These are phyloP conservation scores for Neonectria faginata DNA, from an alignment of 2,329 filamentous ascomycete genomes.

Conservation along the genomic window DNA sequence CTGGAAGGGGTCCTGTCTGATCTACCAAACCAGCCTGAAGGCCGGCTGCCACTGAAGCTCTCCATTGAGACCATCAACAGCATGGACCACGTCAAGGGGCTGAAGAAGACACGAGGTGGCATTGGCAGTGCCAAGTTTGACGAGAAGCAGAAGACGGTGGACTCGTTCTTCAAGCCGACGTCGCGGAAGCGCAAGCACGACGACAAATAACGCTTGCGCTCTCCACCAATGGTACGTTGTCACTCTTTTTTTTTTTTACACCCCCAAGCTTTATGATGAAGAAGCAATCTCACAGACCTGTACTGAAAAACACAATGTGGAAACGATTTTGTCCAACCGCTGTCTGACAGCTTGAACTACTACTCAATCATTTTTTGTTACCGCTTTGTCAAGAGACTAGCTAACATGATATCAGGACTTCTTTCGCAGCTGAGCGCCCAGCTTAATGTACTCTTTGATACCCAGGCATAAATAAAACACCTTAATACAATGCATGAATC, in stretches of 20 bases:
- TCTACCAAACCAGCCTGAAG: neutral
- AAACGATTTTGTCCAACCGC: constrained; percentile 82
- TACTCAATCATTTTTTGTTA: constrained; percentile 12
- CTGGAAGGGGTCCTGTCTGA: constrained; percentile 49
- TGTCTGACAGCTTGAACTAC: constrained; percentile 71
- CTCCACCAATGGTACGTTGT: constrained; percentile 55
- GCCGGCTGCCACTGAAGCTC: constrained; percentile 46
- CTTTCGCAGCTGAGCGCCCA: neutral
- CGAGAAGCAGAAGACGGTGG: constrained; percentile 78
- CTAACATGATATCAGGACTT: constrained; percentile 39
- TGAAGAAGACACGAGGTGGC: constrained; percentile 85
- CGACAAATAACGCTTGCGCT: constrained; percentile 37
- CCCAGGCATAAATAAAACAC: constrained; percentile 19
- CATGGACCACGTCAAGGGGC: constrained; percentile 75
- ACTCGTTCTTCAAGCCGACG: constrained; percentile 76
- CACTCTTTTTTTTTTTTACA: constrained; percentile 29
- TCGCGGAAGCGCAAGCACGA: constrained; percentile 45
- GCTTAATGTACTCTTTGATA: neutral
- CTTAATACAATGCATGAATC: constrained; percentile 17
- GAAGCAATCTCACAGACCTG: constrained; percentile 82
- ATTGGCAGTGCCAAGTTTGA: constrained; percentile 85
- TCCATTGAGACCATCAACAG: constrained; percentile 74
- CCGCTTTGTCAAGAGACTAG: constrained; percentile 41
- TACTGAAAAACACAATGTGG: constrained; percentile 78
- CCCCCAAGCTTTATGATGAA: constrained; percentile 70